Percentiles rank a stretch among this genome's conserved stretches.
These are phyloP conservation scores for Lachancea sp. DNA, from an alignment of 805 yeast species.

Conservation along the genomic window DNA sequence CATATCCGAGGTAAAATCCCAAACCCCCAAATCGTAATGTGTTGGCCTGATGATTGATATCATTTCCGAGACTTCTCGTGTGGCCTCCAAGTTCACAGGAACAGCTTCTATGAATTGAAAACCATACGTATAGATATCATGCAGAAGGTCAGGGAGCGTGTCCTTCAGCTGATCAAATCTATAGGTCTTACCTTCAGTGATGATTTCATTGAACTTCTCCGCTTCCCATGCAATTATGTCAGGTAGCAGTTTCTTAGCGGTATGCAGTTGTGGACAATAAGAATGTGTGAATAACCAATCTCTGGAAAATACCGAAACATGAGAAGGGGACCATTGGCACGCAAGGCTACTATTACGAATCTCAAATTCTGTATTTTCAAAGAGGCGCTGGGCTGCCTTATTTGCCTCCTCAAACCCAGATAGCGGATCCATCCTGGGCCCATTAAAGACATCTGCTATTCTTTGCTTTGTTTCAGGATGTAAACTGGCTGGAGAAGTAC, in stretches of 20 bases:
- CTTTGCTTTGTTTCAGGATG: constrained; percentile 47
- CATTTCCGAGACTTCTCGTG: constrained; percentile 50
- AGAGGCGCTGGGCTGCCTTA: neutral
- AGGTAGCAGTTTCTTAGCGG: constrained; percentile 5
- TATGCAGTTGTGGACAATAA: constrained; percentile 6
- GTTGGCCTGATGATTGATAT: constrained; percentile 59
- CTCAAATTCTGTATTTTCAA: neutral
- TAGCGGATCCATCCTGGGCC: no score
- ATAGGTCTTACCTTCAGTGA: neutral
- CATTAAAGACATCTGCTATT: constrained; percentile 44
- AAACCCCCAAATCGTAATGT: constrained; percentile 66
- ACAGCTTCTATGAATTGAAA: constrained; percentile 56
- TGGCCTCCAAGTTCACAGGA: constrained; percentile 53
- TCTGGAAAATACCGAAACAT: constrained; percentile 6
- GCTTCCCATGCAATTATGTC: constrained; percentile 6
- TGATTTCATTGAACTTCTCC: constrained; percentile 6
- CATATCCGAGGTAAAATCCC: constrained; percentile 70
- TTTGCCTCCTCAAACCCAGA: constrained; percentile 4
- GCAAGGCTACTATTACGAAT: constrained; percentile 2
- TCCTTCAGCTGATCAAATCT: constrained; percentile 1
- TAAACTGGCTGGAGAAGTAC: constrained; percentile 6
- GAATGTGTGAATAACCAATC: constrained; percentile 11
- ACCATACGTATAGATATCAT: constrained; percentile 36
- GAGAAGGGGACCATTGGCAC: constrained; percentile 9
- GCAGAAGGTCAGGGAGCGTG: constrained; percentile 1